These are phyloP conservation scores for Thielaviopsis populi DNA, from an alignment of 2,329 filamentous ascomycete genomes.

Conservation along the genomic window DNA sequence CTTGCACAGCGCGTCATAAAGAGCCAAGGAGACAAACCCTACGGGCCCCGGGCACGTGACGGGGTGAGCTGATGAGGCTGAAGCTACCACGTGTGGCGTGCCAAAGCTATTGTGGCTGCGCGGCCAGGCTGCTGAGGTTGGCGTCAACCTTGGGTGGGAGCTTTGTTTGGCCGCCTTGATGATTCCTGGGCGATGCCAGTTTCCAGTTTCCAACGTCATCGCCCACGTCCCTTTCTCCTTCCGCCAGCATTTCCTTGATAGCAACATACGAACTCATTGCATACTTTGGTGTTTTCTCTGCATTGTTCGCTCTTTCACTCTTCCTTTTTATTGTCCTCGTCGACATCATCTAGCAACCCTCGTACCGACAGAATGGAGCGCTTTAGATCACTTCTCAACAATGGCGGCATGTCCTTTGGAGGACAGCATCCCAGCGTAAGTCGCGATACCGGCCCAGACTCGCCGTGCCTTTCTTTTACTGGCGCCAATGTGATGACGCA, in stretches of 20 bases:
- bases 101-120: conserved; percentile 22
- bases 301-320: background rate
- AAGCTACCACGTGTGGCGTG: conserved; percentile 22
- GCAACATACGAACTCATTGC: background rate
- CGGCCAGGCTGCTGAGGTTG: conserved; percentile 16
- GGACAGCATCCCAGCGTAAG: conserved; percentile 14
- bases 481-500: background rate
- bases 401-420: conserved; percentile 3
- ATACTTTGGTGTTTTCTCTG: background rate
- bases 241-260: background rate
- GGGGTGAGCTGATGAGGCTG: background rate
- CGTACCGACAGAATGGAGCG: conserved; percentile 11
- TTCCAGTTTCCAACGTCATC: conserved; percentile 10
- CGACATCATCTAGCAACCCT: background rate
- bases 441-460: background rate
- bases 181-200: background rate
- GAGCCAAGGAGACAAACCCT: background rate
- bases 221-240: background rate
- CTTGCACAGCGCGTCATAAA: conserved; percentile 5
- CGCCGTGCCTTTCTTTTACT: background rate
- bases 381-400: conserved; percentile 14
- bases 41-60: background rate
- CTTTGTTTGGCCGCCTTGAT: background rate
- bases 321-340: background rate
- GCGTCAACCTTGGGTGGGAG: conserved; percentile 12